phyloP scores from a whole-genome alignment of 345 rosid species.

The Kernera saxatilis region DNA sequence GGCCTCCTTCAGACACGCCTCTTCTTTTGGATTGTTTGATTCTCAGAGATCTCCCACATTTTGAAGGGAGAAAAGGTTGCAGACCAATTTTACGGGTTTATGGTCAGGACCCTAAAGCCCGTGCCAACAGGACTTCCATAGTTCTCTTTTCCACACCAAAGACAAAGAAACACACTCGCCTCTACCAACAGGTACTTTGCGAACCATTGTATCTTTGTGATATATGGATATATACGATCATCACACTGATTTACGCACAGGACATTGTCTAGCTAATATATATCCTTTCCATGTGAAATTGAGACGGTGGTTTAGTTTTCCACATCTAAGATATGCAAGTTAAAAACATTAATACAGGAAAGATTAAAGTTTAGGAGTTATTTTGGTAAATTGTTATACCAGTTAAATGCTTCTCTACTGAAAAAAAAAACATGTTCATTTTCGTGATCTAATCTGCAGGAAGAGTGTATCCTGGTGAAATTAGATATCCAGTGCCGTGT shows the following conservation, averaged over 20 bases:
- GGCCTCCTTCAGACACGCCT: conserved; percentile 97
- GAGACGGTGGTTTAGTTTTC: not conserved
- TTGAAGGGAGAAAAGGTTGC: conserved; percentile 71
- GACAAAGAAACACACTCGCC: conserved; percentile 54
- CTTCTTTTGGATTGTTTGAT: conserved; percentile 81
- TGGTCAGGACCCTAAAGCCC: conserved; percentile 78
- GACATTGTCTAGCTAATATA: not conserved
- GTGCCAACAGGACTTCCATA: conserved; percentile 76
- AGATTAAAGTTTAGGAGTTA: not conserved
- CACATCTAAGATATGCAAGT: not conserved
- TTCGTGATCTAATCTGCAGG: conserved; percentile 47
- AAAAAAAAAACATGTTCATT: not conserved
- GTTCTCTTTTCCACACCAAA: conserved; percentile 73
- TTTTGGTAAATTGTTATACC: not conserved
- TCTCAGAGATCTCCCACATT: conserved; percentile 70
- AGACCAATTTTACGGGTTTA: conserved; percentile 81
- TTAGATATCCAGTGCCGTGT: conserved; percentile 73
- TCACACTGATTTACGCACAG: not conserved
- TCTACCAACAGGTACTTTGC: conserved; percentile 57
- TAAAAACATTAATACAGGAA: not conserved
- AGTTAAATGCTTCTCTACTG: not conserved
- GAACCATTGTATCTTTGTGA: conserved; percentile 16
- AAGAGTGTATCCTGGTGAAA: conserved; percentile 73
- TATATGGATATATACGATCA: not conserved
- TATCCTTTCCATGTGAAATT: not conserved